Base-by-base conservation (phyloP, 2,329 filamentous ascomycete genomes). In the Fusarium scirpi region DNA sequence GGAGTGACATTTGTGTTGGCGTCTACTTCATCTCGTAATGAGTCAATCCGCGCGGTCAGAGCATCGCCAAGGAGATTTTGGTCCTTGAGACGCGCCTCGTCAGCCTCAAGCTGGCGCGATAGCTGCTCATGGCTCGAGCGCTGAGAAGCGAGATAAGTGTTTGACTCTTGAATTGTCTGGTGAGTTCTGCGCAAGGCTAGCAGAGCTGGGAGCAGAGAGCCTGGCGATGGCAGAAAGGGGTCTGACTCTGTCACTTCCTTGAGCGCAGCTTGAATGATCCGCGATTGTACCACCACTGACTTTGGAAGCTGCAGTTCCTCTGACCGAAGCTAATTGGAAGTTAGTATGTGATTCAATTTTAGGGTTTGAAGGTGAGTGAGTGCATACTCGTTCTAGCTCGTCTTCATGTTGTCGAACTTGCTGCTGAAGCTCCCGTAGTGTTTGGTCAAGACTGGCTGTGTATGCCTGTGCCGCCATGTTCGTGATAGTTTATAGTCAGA, bases 181-280 rank as follows among this genome's bases (percentile, higher is more conserved):
- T 90, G 86, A 5, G 91, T 90, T 73, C 87, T 89, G 54, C 91
- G 89, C 57, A 94, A 80, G 8, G 93, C 92, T 43, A 96, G 78
- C 7, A 97, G 83, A 9, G 90, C 88, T 6, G 92, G 92, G 9
- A 96, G 80, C 8, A 90, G 84, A 22, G 93, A 95, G 52, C 86
- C 87, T 12, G 88, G 82, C 25, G 85, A 83, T 5, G 93, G 92
- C 24, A 95, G 81, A 71, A 89, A 89, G 11, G 91, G 90, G 54
- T 90, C 85, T 16, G 86, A 84, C 45, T 86, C 82, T 15, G 88
- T 85, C 48, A 94, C 82, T 18, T 86, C 85, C 55, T 89, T 85
- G 73, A 94, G 93, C 5, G 91, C 92, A 52, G 84, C 81, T 72
- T 88, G 90, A 75, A 94, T 84, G 41, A 87, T 80, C 38, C 69